Evolutionary conservation across 768 basidiomycete genomes (phyloP).

Genomic region (Leccinum subtestaceum): DNA sequence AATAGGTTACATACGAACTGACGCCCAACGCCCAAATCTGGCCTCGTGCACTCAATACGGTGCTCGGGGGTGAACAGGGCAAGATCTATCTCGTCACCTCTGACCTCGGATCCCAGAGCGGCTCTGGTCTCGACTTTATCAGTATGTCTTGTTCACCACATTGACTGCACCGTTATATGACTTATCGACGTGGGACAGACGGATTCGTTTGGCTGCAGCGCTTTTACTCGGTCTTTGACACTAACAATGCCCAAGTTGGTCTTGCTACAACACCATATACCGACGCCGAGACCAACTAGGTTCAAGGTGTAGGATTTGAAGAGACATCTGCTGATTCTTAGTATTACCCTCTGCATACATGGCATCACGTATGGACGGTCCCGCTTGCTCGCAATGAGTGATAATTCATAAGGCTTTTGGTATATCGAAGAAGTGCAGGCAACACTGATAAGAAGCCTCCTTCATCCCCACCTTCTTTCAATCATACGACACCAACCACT

Average conservation of each 20-base stretch:
- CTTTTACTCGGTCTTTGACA: constrained; percentile 56
- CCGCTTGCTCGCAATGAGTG: background rate
- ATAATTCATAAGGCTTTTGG: background rate
- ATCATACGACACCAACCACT: too few relatives aligned
- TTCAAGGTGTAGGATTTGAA: background rate
- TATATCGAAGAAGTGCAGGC: background rate
- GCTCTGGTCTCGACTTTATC: constrained; percentile 64
- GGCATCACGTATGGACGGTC: background rate
- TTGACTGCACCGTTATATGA: background rate
- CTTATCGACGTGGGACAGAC: constrained; percentile 32
- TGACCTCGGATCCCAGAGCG: constrained; percentile 49
- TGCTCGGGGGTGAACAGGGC: constrained; percentile 49
- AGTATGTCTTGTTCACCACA: constrained; percentile 36
- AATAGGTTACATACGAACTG: constrained; percentile 50
- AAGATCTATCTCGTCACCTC: constrained; percentile 55
- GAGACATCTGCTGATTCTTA: background rate
- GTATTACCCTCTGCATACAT: background rate
- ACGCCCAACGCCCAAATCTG: constrained; percentile 69
- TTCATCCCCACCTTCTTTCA: too few relatives aligned
- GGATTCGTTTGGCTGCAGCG: constrained; percentile 59
- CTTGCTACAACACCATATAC: constrained; percentile 40
- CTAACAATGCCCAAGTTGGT: constrained; percentile 25
- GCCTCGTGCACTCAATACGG: constrained; percentile 56
- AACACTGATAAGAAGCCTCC: too few relatives aligned
- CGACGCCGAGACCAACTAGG: constrained; percentile 21